A percentile compares a stretch with the other conserved stretches of the same genome.
Conservation (phyloP, 75 land plant genomes). For the Cunninghamia lanceolata region DNA sequence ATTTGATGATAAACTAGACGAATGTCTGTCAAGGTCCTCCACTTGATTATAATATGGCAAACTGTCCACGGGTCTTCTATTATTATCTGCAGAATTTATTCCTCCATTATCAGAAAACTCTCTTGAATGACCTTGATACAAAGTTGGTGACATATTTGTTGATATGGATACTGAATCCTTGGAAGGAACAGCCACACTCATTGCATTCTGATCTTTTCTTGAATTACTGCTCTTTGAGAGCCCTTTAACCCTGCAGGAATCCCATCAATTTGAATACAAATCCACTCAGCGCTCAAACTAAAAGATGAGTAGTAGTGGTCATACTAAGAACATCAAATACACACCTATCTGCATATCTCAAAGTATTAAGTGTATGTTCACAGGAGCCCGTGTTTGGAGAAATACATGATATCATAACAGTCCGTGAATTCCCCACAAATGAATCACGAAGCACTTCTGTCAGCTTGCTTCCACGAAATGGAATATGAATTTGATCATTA, state of each 20-base stretch:
- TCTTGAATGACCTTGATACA: slow-evolving; percentile 38
- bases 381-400: slow-evolving; percentile 98
- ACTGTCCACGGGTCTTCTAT: slow-evolving; percentile 48
- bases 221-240: slow-evolving; percentile 86
- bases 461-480: slow-evolving; percentile 98
- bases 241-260: slow-evolving; percentile 82
- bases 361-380: slow-evolving; percentile 98
- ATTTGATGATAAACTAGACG: slow-evolving; percentile 30
- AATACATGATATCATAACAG: slow-evolving; percentile 99
- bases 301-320: background rate
- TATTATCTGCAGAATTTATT: slow-evolving; percentile 38
- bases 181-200: slow-evolving; percentile 11
- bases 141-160: slow-evolving; percentile 33
- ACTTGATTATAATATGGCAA: slow-evolving; percentile 29
- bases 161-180: slow-evolving; percentile 55
- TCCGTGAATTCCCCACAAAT: slow-evolving; percentile 97
- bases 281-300: background rate
- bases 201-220: slow-evolving; percentile 56
- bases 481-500: slow-evolving; percentile 98
- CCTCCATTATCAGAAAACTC: slow-evolving; percentile 43
- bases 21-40: slow-evolving; percentile 39
- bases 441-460: slow-evolving; percentile 99
- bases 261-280: slow-evolving; percentile 8
- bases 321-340: slow-evolving; percentile 6
- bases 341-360: slow-evolving; percentile 99